phyloP scores from a whole-genome alignment of 495 filamentous ascomycete species.

The Aspergillus cristatus region DNA sequence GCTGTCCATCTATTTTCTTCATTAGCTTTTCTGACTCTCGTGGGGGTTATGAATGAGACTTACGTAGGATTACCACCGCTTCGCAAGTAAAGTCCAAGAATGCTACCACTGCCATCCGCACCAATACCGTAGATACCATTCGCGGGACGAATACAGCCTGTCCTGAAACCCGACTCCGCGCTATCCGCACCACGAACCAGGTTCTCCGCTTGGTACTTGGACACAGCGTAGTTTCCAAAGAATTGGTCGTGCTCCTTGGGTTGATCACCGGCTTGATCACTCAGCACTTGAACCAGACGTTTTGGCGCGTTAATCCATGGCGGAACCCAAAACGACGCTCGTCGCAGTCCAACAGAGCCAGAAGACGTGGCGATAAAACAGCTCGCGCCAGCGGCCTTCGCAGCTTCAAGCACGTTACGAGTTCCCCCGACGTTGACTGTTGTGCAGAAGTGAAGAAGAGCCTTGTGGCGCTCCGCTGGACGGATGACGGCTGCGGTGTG shows the following conservation, averaged over 20 bases:
- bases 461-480: slow-evolving; percentile 36
- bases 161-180: slow-evolving; percentile 35
- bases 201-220: slow-evolving; percentile 46
- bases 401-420: slow-evolving; percentile 37
- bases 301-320: slow-evolving; percentile 36
- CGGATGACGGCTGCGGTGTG: slow-evolving; percentile 48
- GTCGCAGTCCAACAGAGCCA: slow-evolving; percentile 36
- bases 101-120: slow-evolving; percentile 33
- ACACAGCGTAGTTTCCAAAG: slow-evolving; percentile 47
- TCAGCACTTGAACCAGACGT: slow-evolving; percentile 33
- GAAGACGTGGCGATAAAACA: slow-evolving; percentile 50
- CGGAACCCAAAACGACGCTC: slow-evolving; percentile 37
- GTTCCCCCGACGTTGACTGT: slow-evolving; percentile 50
- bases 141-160: slow-evolving; percentile 46
- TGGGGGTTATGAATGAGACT: slow-evolving; percentile 7
- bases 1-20: slow-evolving; percentile 34
- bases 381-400: slow-evolving; percentile 35
- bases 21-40: slow-evolving; percentile 11
- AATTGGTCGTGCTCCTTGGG: slow-evolving; percentile 37
- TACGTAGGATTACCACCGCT: slow-evolving; percentile 28
- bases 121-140: slow-evolving; percentile 53
- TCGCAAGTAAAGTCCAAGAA: slow-evolving; percentile 32
- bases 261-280: slow-evolving; percentile 32
- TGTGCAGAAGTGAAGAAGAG: slow-evolving; percentile 34
- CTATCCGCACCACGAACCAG: slow-evolving; percentile 40